Evolutionary conservation across 352 stramenopile genomes (phyloP).

Genomic region (Globisporangium mamillatum): DNA sequence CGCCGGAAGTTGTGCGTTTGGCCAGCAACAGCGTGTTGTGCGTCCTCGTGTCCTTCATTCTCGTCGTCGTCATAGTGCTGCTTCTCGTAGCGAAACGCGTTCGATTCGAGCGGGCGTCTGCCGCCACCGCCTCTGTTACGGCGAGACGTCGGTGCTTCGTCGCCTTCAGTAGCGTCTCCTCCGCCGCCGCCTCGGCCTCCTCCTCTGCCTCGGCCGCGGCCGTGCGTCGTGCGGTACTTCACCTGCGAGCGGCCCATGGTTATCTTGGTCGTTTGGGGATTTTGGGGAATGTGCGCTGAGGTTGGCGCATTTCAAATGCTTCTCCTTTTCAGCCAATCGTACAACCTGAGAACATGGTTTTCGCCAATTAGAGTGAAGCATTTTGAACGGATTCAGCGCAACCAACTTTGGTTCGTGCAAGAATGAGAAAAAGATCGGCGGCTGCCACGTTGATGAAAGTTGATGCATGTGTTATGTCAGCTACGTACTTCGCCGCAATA

Average conservation of each 20-base stretch:
- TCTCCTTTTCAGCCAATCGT: no score
- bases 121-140: constrained; percentile 14
- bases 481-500: neutral
- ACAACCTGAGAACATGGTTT: no score
- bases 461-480: neutral
- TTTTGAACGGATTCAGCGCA: no score
- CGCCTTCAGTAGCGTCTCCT: neutral
- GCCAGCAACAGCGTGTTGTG: constrained; percentile 11
- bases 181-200: constrained; percentile 16
- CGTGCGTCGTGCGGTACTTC: constrained; percentile 58
- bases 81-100: constrained; percentile 65
- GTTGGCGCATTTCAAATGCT: no score
- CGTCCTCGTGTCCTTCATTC: constrained; percentile 22
- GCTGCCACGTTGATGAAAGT: neutral
- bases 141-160: neutral
- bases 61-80: constrained; percentile 25
- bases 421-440: no score
- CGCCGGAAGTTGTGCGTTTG: constrained; percentile 17
- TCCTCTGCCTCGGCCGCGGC: constrained; percentile 40
- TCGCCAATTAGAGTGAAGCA: no score
- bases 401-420: no score
- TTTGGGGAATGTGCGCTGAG: neutral
- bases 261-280: neutral
- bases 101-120: constrained; percentile 46
- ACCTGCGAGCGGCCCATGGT: constrained; percentile 70